A percentile compares a stretch with the other conserved stretches of the same genome.
Conservation (phyloP, 2,329 filamentous ascomycete species). For the Lasiodiplodia sp. region DNA sequence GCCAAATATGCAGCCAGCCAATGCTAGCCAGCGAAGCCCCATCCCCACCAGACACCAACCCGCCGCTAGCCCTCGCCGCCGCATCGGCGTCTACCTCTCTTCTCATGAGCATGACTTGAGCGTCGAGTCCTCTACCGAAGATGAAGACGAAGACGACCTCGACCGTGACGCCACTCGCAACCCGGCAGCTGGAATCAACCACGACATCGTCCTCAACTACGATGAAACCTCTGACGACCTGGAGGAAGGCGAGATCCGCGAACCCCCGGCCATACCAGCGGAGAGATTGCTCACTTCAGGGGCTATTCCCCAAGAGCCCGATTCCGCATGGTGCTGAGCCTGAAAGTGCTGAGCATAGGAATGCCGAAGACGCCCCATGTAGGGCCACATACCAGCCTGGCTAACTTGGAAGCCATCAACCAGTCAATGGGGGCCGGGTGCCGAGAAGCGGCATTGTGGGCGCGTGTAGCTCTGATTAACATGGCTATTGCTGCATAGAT, state of each 20-base stretch:
- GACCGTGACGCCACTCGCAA: not conserved
- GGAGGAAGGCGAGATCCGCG: not conserved
- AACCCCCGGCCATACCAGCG: not conserved
- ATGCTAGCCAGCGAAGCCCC: not conserved
- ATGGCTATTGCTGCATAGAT: not conserved
- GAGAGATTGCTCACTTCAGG: not conserved
- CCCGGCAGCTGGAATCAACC: not conserved
- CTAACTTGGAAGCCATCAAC: not conserved
- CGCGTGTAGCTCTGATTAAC: not conserved
- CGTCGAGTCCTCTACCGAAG: not conserved
- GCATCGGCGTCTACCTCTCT: not conserved
- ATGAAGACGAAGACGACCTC: no score
- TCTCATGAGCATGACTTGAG: not conserved
- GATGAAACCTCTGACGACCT: not conserved
- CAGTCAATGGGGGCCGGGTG: not conserved
- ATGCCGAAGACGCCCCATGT: not conserved
- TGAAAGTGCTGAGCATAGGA: not conserved
- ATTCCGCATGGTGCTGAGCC: no score
- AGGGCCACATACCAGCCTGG: not conserved
- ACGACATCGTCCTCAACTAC: not conserved
- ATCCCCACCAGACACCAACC: not conserved
- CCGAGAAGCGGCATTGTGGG: not conserved
- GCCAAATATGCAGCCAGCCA: not conserved
- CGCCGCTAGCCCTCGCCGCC: not conserved
- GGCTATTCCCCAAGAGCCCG: not conserved